phyloP scores from a whole-genome alignment of 495 filamentous ascomycete species.

The Aeminium ludgeri region DNA sequence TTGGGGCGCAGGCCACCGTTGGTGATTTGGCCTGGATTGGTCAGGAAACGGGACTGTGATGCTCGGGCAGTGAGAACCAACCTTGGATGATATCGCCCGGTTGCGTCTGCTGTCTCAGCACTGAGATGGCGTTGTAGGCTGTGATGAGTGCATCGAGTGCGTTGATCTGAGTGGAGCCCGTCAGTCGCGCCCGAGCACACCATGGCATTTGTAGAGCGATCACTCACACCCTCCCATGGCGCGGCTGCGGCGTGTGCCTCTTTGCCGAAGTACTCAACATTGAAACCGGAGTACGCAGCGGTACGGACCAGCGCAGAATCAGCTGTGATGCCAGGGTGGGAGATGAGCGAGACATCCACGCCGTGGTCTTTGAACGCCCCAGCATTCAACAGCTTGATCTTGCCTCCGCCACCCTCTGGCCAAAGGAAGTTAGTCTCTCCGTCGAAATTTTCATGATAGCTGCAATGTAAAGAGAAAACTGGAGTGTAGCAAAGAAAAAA shows the following conservation, averaged over 20 bases:
- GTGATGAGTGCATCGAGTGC: constrained; percentile 44
- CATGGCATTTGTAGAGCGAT: too few relatives aligned
- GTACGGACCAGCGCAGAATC: constrained; percentile 33
- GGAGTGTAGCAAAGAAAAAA: neutral
- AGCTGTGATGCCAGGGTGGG: constrained; percentile 31
- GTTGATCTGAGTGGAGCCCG: constrained; percentile 33
- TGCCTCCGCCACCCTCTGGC: constrained; percentile 45
- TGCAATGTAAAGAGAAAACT: neutral
- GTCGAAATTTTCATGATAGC: neutral
- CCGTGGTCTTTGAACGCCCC: constrained; percentile 39
- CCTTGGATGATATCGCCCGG: constrained; percentile 43
- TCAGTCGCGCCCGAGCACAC: too few relatives aligned
- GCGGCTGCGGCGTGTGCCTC: constrained; percentile 43
- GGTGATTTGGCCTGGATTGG: constrained; percentile 29
- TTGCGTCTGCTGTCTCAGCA: constrained; percentile 46
- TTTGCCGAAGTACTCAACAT: constrained; percentile 35
- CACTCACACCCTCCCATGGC: constrained; percentile 30
- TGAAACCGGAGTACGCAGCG: constrained; percentile 31
- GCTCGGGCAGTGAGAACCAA: neutral
- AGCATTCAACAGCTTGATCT: constrained; percentile 44
- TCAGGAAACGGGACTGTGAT: neutral
- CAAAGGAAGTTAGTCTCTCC: neutral
- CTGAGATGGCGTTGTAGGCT: constrained; percentile 44
- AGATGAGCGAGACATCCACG: constrained; percentile 50
- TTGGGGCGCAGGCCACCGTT: constrained; percentile 44